Evolutionary conservation across 176 grass and related monocot species (phyloP).

Genomic region (Eragrostis nindensis): DNA sequence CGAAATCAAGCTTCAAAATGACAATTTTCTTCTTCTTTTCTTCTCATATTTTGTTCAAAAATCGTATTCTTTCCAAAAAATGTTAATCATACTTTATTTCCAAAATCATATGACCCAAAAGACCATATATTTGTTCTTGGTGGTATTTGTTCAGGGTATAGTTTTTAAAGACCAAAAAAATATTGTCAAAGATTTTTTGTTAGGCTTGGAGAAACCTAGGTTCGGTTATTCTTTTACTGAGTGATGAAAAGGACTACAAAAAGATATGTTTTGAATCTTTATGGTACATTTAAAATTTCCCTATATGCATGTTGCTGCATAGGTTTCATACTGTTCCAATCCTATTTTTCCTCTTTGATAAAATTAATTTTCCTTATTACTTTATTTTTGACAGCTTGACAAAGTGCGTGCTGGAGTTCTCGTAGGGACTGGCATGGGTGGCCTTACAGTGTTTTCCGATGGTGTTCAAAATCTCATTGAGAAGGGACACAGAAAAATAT

Average conservation of each 20-base stretch:
- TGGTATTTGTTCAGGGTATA: too few relatives aligned
- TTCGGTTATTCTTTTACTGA: not conserved
- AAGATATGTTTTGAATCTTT: not conserved
- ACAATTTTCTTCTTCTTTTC: too few relatives aligned
- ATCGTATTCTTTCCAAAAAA: not conserved
- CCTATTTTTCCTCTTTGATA: not conserved
- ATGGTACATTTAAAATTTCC: not conserved
- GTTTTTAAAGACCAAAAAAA: too few relatives aligned
- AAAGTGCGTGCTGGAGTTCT: constrained; percentile 59
- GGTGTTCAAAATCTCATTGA: constrained; percentile 63
- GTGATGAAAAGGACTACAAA: not conserved
- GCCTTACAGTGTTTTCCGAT: constrained; percentile 57
- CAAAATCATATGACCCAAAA: too few relatives aligned
- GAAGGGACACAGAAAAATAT: constrained; percentile 65
- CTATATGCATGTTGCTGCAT: not conserved
- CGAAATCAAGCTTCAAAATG: too few relatives aligned
- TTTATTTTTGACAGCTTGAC: constrained; percentile 53
- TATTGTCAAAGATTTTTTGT: too few relatives aligned
- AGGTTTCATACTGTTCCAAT: not conserved
- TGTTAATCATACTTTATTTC: not conserved
- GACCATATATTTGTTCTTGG: too few relatives aligned
- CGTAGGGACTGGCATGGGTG: constrained; percentile 70
- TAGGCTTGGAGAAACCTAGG: not conserved
- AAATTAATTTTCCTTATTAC: not conserved
- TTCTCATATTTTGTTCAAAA: not conserved